A percentile compares a stretch with the other conserved stretches of the same genome.
Conservation (phyloP, 768 basidiomycete genomes). For the Boletus patriciae region DNA sequence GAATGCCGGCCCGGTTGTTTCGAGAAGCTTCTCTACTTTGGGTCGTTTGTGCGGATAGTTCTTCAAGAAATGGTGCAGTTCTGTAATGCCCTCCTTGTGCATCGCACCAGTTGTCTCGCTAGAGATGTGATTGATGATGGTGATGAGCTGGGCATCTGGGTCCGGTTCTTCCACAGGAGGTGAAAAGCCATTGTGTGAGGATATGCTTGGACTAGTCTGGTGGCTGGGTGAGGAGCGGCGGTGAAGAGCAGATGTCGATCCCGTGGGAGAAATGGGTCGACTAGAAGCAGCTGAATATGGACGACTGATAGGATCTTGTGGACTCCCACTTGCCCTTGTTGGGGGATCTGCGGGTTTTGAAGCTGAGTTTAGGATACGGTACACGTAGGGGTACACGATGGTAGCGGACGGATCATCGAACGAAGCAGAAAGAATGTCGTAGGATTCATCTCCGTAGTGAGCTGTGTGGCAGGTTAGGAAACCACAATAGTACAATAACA, state of each 20-base stretch:
- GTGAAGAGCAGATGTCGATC: constrained; percentile 53
- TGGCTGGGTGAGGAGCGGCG: constrained; percentile 62
- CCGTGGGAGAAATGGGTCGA: constrained; percentile 71
- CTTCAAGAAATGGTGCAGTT: constrained; percentile 91
- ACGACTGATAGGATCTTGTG: constrained; percentile 41
- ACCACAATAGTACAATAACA: constrained; percentile 4
- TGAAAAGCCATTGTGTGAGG: constrained; percentile 55
- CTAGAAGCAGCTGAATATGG: constrained; percentile 62
- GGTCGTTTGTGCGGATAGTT: constrained; percentile 82
- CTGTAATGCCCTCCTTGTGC: constrained; percentile 93
- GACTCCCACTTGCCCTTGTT: constrained; percentile 24
- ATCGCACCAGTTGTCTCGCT: constrained; percentile 86
- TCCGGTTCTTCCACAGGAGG: constrained; percentile 77
- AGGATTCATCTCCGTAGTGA: constrained; percentile 85
- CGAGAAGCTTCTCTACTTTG: constrained; percentile 83
- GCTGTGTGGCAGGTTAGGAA: constrained; percentile 42
- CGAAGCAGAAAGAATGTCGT: constrained; percentile 84
- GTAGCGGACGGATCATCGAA: constrained; percentile 98
- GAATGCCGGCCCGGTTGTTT: constrained; percentile 86
- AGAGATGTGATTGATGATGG: constrained; percentile 83
- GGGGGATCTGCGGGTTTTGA: constrained; percentile 42
- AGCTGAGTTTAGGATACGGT: constrained; percentile 80
- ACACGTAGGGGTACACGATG: constrained; percentile 94
- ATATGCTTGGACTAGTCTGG: constrained; percentile 65
- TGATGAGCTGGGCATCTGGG: constrained; percentile 78